Percentiles rank a stretch among this genome's conserved stretches.
phyloP scores from a whole-genome alignment of 2,329 filamentous ascomycete species.

The Diplodia scrobiculata region DNA sequence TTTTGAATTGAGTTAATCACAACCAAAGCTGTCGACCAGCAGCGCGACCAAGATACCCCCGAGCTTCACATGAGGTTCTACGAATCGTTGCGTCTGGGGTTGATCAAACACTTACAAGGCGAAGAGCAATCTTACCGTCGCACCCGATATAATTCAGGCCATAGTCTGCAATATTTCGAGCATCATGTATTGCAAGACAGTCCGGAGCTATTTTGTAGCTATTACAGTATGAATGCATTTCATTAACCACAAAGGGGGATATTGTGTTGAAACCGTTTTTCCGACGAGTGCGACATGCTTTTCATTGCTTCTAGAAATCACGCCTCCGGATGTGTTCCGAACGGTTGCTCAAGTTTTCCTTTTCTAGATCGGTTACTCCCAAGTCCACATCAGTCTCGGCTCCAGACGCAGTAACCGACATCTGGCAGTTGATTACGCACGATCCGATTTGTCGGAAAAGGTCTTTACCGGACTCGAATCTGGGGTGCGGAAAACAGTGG shows the following conservation, averaged over 20 bases:
- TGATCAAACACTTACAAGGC: background rate
- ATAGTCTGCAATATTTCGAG: background rate
- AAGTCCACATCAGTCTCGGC: background rate
- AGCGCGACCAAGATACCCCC: background rate
- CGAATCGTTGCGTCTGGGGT: background rate
- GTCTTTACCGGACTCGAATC: background rate
- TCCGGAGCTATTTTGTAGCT: background rate
- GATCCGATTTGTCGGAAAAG: slow-evolving; percentile 10
- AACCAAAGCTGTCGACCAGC: background rate
- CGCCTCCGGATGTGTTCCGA: background rate
- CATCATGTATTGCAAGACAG: background rate
- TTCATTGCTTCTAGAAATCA: background rate
- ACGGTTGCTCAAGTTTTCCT: background rate
- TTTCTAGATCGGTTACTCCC: background rate
- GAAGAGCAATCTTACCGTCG: background rate
- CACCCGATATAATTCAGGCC: background rate
- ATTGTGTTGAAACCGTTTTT: background rate
- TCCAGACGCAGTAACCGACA: background rate
- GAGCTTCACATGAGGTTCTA: background rate
- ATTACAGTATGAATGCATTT: background rate
- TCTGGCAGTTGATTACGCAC: slow-evolving; percentile 21
- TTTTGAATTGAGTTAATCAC: background rate
- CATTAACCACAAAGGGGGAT: background rate
- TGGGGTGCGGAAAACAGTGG: slow-evolving; percentile 5
- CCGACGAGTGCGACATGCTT: background rate